These are phyloP conservation scores for Penstemon davidsonii DNA, from an alignment of 257 asterid genomes.

Conservation along the genomic window DNA sequence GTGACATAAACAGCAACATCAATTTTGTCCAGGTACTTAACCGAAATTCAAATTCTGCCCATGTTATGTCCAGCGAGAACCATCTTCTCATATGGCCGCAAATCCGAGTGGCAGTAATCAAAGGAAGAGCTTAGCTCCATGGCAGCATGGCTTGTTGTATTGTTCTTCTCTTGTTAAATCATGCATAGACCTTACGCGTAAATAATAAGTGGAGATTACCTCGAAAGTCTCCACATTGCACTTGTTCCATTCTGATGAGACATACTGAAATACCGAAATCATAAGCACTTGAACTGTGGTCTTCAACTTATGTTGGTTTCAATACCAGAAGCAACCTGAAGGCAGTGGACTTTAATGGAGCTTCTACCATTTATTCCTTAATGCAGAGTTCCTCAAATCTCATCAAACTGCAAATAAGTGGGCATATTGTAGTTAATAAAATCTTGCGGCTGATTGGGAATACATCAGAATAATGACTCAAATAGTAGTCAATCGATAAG, in stretches of 20 bases:
- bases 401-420: constrained; percentile 53
- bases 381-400: constrained; percentile 67
- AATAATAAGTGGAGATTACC: not conserved
- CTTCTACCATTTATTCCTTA: constrained; percentile 25
- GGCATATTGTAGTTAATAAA: not conserved
- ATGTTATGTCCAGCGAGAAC: constrained; percentile 47
- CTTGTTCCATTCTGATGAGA: constrained; percentile 1
- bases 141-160: constrained; percentile 30
- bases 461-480: no score
- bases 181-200: constrained; percentile 34
- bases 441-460: not conserved
- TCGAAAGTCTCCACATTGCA: not conserved
- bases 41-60: constrained; percentile 49
- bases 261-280: not conserved
- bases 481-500: no score
- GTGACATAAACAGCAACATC: constrained; percentile 40
- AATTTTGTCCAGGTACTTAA: constrained; percentile 37
- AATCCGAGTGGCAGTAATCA: constrained; percentile 37
- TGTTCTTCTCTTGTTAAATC: constrained; percentile 49
- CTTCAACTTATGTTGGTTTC: not conserved
- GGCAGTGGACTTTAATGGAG: constrained; percentile 5
- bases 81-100: constrained; percentile 37
- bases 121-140: constrained; percentile 36
- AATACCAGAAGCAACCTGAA: constrained; percentile 5
- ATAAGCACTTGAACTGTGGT: not conserved